Evolutionary conservation across 805 yeast species (phyloP).

Genomic region (Candida tibetensis): DNA sequence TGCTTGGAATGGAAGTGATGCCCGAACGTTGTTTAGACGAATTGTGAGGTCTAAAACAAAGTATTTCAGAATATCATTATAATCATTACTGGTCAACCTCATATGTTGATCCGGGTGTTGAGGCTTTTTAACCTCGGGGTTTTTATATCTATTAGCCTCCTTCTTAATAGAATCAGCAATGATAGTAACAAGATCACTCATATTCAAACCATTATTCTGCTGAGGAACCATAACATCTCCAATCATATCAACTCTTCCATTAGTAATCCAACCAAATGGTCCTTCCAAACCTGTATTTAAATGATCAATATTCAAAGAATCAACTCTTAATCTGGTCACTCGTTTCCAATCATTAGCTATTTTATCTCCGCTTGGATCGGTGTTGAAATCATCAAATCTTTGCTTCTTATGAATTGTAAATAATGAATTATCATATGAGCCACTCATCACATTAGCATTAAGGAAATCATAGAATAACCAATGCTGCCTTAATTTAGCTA

Average conservation of each 20-base stretch:
- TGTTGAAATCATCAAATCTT: constrained; percentile 47
- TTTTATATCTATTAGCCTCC: constrained; percentile 45
- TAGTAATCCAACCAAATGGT: constrained; percentile 95
- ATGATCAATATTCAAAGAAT: constrained; percentile 83
- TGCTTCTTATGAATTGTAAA: constrained; percentile 87
- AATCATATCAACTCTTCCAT: constrained; percentile 88
- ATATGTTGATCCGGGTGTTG: constrained; percentile 28
- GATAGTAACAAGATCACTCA: constrained; percentile 47
- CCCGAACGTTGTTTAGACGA: constrained; percentile 80
- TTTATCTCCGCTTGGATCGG: constrained; percentile 5
- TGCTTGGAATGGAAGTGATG: constrained; percentile 82
- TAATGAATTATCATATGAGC: constrained; percentile 88
- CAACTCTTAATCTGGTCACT: constrained; percentile 78
- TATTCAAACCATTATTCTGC: constrained; percentile 48
- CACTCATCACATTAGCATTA: constrained; percentile 81
- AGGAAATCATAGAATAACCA: constrained; percentile 90
- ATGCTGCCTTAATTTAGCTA: constrained; percentile 78
- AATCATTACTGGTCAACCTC: constrained; percentile 25
- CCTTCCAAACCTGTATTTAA: constrained; percentile 87
- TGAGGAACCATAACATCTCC: constrained; percentile 87
- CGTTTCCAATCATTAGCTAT: constrained; percentile 46
- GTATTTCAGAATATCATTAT: constrained; percentile 45
- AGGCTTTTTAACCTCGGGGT: constrained; percentile 28
- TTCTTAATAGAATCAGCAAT: constrained; percentile 47
- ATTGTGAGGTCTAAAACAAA: constrained; percentile 79